Evolutionary conservation across 257 asterid genomes (phyloP), one percentile per base, ranked within the genome.

Genomic region (Ocimum tenuiflorum): DNA sequence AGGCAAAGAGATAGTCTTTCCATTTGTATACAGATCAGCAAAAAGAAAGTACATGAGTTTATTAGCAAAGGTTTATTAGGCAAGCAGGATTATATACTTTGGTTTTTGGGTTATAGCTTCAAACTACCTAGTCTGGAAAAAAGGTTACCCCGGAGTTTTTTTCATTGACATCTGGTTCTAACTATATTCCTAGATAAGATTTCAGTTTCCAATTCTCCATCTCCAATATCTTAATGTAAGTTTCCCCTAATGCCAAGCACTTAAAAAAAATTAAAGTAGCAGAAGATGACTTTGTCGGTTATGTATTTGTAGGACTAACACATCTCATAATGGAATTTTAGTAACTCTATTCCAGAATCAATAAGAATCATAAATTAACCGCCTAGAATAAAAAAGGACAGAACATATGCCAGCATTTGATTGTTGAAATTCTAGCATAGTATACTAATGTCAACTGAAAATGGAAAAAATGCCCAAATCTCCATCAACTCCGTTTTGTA

Each of bases 391-490:
- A n/a, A 31, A 49, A 11, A 3, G 33, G 8, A 50, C 20, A 3
- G 35, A 19, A 43, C 14, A 43, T 17, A 7, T 13, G 14, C 9
- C 24, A 42, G 0, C 0, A 6, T 13, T 43, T 19, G 8, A 41
- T 6, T 46, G 3, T 6, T 14, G 1, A 8, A 48, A 47, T 19
- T 3, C 2, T 27, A 27, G 31, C 49, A 43, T 27, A 31, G 36
- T 7, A 0, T 31, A 31, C 6, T 31, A 31, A 31, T 31, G 3
- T n/a, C n/a, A n/a, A n/a, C n/a, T n/a, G n/a, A n/a, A n/a, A n/a
- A n/a, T n/a, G n/a, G n/a, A n/a, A n/a, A n/a, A n/a, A 54, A 39
- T 63, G 71, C 65, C 41, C 56, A 66, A 41, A 19, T 11, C 13
- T 24, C 20, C 35, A 35, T 35, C 39, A 6, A 12, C 62, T 68